Evolutionary conservation across 306 rosid species (phyloP), one percentile per base, ranked within the genome.

Genomic region (Ceratonia siliqua): DNA sequence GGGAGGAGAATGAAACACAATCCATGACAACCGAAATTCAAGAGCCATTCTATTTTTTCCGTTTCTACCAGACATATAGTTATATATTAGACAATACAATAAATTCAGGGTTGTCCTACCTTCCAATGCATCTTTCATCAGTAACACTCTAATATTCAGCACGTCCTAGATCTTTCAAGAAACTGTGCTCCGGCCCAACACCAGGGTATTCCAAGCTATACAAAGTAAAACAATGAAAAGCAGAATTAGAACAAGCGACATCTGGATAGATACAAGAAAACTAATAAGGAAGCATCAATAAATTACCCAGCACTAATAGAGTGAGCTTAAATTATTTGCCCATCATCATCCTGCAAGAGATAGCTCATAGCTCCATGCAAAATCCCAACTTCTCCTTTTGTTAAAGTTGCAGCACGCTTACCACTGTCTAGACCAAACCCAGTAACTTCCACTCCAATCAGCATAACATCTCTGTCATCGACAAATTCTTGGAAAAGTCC

Each of bases 181-280:
- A 94, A 76, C 98, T 94, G 57, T 94, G 97, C 88, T 94, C 97
- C 3, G 97, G 98, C 72, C 98, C 97, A 83, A 94, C 98, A 64
- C 98, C 97, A 33, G 97, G 98, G 86, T 94, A 94, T 84, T 94
- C 97, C 97, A 94, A 86, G 45, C 98, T 94, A 74, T 48, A 74
- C 32, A 42, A 36, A 58, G 72, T 6, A 21, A 12, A 12, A 53
- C 8, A 58, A 63, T 54, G 42, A 84, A 35, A 54, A 56, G 35
- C 32, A 49, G 43, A 67, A 49, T 59, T 50, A 39, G 77, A 43
- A 72, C 24, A 50, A 62, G 54, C 35, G 49, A 71, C 48, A 38
- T 27, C 36, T 52, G 49, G 57, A 80, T 46, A 65, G 50, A 32
- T 24, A 59, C 62, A 67, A 43, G 32, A 20, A 62, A 83, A 66